Evolutionary conservation across 768 basidiomycete species (phyloP), one percentile per base, ranked within the genome.

Genomic region (Suillus plorans): DNA sequence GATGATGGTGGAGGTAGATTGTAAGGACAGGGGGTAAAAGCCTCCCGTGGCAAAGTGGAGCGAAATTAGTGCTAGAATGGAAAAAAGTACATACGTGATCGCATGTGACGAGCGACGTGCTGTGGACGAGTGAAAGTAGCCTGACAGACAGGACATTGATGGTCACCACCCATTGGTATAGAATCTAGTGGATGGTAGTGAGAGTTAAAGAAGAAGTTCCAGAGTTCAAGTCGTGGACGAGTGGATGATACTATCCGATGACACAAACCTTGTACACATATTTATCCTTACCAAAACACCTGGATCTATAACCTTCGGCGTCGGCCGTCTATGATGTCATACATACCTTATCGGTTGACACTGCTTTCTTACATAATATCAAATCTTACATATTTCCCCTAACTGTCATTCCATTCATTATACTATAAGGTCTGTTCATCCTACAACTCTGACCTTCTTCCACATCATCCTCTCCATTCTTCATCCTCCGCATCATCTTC

Each of bases 31-130:
- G 41, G 63, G 47, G 62, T 60, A 34, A 60, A 61, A 53, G 61
- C 65, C 58, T 37, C 45, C 25, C 64, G 56, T 64, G 56, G 67
- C 41, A 56, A 65, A 63, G 71, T 71, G 74, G 72, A 74, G 72
- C 60, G 36, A 65, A 52, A 52, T 20, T 49, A 44, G 64, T 58
- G 31, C 64, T 59, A 58, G 66, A 62, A 22, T 52, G 67, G 67
- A 53, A 67, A 60, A 8, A 41, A 44, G 64, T 56, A 88, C 91
- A 79, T 80, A 94, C 91, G 92, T 69, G 91, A 93, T 76, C 92
- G 87, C 92, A 94, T 94, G 77, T 94, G 93, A 59, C 92, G 80
- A 0, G 91, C 91, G 56, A 95, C 93, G 86, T 95, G 92, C 71
- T 94, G 92, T 36, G 92, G 92, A 61, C 92, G 84, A 28, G 93